A percentile compares a stretch with the other conserved stretches of the same genome.
These are phyloP conservation scores for Dioscorea cayenensis DNA, from an alignment of 116 monocot genomes.

Conservation along the genomic window DNA sequence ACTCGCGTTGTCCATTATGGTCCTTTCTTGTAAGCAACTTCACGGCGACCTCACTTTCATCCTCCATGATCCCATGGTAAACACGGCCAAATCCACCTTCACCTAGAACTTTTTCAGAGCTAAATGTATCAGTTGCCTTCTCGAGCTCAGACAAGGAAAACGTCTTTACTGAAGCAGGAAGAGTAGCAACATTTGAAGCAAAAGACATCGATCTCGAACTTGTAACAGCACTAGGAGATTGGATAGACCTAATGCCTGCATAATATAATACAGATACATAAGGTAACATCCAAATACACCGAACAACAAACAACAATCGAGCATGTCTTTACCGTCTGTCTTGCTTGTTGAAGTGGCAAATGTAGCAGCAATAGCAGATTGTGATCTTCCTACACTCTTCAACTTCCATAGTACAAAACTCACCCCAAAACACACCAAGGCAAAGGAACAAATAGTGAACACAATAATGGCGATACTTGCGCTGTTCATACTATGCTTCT, in stretches of 20 bases:
- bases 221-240: constrained; percentile 32
- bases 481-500: constrained; percentile 33
- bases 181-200: constrained; percentile 40
- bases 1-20: constrained; percentile 55
- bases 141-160: constrained; percentile 30
- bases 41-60: constrained; percentile 36
- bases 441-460: constrained; percentile 35
- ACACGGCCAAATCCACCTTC: constrained; percentile 49
- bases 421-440: constrained; percentile 34
- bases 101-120: constrained; percentile 31
- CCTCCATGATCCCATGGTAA: constrained; percentile 38
- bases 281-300: neutral
- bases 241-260: constrained; percentile 45
- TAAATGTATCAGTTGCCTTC: constrained; percentile 58
- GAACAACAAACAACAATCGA: neutral
- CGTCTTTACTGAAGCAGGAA: constrained; percentile 31
- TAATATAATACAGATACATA: neutral
- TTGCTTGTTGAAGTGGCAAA: constrained; percentile 25
- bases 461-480: constrained; percentile 45
- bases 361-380: constrained; percentile 14
- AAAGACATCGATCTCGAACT: constrained; percentile 28
- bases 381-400: constrained; percentile 14
- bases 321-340: constrained; percentile 43
- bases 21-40: constrained; percentile 54
- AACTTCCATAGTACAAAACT: constrained; percentile 30